These are phyloP conservation scores for Pyrus communis DNA, from an alignment of 306 rosid species.

Conservation along the genomic window DNA sequence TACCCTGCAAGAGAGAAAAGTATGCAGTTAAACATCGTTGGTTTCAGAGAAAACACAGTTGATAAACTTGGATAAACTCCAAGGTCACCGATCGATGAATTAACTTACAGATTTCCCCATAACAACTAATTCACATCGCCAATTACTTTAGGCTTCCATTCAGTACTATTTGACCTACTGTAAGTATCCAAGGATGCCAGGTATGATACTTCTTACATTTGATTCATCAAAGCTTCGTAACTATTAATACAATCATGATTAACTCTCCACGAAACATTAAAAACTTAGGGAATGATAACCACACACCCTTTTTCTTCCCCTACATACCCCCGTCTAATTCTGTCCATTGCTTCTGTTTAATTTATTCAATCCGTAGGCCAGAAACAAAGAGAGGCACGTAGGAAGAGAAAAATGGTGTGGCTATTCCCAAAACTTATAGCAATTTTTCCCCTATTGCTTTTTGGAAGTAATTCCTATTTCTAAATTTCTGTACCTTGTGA, in stretches of 20 bases:
- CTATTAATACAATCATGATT: not conserved
- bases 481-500: conserved; percentile 28
- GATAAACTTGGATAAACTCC: not conserved
- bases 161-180: not conserved
- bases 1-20: conserved; percentile 16
- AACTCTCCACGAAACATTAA: not conserved
- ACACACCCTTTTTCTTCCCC: too few species aligned
- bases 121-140: not conserved
- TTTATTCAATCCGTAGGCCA: too few species aligned
- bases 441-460: not conserved
- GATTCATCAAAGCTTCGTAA: not conserved
- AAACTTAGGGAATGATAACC: not conserved
- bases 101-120: not conserved
- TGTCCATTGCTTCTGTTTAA: too few species aligned
- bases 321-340: too few species aligned
- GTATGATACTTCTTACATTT: not conserved
- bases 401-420: too few species aligned
- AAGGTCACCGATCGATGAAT: not conserved
- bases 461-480: not conserved
- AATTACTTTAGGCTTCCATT: not conserved
- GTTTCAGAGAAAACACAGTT: not conserved
- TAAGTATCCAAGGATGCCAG: not conserved
- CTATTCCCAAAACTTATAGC: too few species aligned
- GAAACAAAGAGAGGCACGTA: too few species aligned
- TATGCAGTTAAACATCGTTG: not conserved